These are phyloP conservation scores for Cicer chorassanicum DNA, from an alignment of 306 rosid species.

Conservation along the genomic window DNA sequence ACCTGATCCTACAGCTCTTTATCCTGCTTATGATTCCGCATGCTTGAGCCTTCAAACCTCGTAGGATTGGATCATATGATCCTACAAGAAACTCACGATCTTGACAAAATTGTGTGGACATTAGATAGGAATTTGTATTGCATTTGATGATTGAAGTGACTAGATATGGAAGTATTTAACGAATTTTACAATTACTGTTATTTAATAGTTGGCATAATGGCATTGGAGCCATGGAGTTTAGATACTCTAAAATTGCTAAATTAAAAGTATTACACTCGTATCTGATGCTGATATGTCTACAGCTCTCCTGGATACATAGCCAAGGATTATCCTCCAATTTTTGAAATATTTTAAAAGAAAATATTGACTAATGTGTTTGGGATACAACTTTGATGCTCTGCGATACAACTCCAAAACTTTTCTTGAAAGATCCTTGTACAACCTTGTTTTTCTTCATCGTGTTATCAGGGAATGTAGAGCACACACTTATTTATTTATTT, in stretches of 20 bases:
- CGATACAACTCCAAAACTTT: not conserved
- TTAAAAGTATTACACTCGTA: not conserved
- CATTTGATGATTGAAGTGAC: constrained; percentile 13
- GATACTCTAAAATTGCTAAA: not conserved
- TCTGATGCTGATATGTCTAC: not conserved
- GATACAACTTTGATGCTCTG: not conserved
- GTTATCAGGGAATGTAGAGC: not conserved
- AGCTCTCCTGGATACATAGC: not conserved
- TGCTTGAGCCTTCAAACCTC: not conserved
- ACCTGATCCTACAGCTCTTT: not conserved
- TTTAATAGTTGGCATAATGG: not conserved
- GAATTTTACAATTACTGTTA: not conserved
- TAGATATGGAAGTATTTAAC: not conserved
- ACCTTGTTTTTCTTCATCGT: not conserved
- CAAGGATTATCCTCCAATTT: not conserved
- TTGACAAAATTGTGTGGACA: constrained; percentile 8
- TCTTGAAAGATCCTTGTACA: not conserved
- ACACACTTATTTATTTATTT: not conserved
- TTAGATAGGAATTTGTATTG: constrained; percentile 14
- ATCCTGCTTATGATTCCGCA: not conserved
- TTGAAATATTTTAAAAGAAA: not conserved
- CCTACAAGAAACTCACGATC: not conserved
- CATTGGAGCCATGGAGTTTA: not conserved
- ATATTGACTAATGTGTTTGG: not conserved
- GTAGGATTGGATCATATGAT: not conserved